Base-by-base conservation (phyloP, 495 filamentous ascomycete genomes). In the Penicillium ochrochloron region DNA sequence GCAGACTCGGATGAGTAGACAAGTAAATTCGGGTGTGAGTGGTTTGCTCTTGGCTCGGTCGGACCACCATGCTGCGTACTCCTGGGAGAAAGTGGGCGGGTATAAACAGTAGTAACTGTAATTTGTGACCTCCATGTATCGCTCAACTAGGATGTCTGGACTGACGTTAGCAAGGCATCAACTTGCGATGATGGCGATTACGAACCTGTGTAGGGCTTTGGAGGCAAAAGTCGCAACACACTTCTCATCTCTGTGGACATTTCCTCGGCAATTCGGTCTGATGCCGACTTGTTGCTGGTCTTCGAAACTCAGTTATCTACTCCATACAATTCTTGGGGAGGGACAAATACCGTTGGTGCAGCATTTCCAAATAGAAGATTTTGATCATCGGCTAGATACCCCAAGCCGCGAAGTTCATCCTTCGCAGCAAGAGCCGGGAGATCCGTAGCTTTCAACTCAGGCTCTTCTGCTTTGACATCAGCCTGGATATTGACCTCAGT, bases 31-130 rank as follows among this genome's bases (percentile, higher is more conserved):
- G 1, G 80, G 70, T 7, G 77, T 76, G 12, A 80, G 68, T 21
- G 68, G 61, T 21, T 72, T 67, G 15, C 70, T 62, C 2, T 63
- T 61, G 10, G 62, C 63, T 17, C 72, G 75, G 14, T 73, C 71
- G 25, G 75, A 65, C 82, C 83, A 86, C 82, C 82, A 84, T 29
- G 73, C 69, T 34, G 76, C 69, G 68, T 85, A 85, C 37, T 82
- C 78, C 0, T 76, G 73, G 42, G 75, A 73, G 46, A 84, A 86
- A 7, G 75, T 75, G 2, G 80, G 73, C 14, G 78, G 80, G 52
- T 84, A 85, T 2, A 85, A 65, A 60, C 75, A 64, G 60, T 80
- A 83, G 60, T 85, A 86, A 41, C 80, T 78, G 46, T 79, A 76
- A 61, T 85, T 86, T 23, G 76, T 77, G 10, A 77, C 74, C 57